Evolutionary conservation across 305 asterid species (phyloP).

Genomic region (Plantago rigida): DNA sequence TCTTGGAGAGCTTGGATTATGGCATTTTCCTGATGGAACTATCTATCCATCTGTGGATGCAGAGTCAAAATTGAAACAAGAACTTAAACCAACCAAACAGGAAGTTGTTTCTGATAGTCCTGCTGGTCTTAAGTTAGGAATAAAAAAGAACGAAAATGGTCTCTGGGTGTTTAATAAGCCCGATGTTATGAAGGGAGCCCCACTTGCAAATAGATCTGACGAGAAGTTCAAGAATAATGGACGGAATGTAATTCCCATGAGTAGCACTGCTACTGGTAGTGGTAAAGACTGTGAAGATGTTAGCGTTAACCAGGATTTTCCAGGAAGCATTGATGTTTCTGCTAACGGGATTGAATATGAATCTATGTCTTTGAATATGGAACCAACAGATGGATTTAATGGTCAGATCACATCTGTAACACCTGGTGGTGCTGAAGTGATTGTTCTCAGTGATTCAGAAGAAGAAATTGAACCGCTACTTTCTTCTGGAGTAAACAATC

Average conservation of each 20-base stretch:
- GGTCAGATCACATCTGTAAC: slow-evolving; percentile 35
- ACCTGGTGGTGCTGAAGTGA: slow-evolving; percentile 53
- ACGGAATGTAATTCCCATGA: slow-evolving; percentile 60
- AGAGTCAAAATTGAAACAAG: slow-evolving; percentile 59
- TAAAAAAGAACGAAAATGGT: slow-evolving; percentile 64
- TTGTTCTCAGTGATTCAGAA: slow-evolving; percentile 83
- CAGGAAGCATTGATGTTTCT: slow-evolving; percentile 46
- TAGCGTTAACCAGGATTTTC: slow-evolving; percentile 85
- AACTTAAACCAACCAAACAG: slow-evolving; percentile 52
- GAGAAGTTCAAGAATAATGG: slow-evolving; percentile 28
- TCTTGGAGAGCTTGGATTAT: slow-evolving; percentile 76
- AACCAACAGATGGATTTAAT: slow-evolving; percentile 36
- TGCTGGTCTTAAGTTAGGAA: slow-evolving; percentile 61
- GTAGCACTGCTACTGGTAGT: slow-evolving; percentile 87
- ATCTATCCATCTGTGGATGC: slow-evolving; percentile 36
- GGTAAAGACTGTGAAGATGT: slow-evolving; percentile 81
- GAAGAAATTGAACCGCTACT: slow-evolving; percentile 52
- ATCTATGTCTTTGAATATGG: slow-evolving; percentile 45
- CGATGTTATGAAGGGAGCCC: slow-evolving; percentile 40
- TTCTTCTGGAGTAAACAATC: slow-evolving; percentile 38
- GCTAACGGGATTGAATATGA: slow-evolving; percentile 59
- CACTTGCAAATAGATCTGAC: slow-evolving; percentile 39
- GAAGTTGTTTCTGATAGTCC: slow-evolving; percentile 75
- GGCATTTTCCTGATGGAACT: slow-evolving; percentile 93
- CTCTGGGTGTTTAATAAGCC: slow-evolving; percentile 73